phyloP scores from a whole-genome alignment of 371 early-diverging fungal species.

The Rhizopus sp. region DNA sequence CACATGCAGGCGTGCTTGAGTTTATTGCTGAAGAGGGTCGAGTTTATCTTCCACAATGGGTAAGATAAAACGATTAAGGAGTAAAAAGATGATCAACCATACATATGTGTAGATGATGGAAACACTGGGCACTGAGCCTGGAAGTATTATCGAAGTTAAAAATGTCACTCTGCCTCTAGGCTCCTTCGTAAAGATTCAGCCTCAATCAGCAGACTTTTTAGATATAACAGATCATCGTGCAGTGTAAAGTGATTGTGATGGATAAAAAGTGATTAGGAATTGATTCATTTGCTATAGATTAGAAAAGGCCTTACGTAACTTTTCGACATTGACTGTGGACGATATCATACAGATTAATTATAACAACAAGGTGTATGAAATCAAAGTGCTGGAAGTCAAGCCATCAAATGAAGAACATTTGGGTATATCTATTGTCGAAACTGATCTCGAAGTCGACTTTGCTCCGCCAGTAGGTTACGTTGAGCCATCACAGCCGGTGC shows the following conservation, averaged over 20 bases:
- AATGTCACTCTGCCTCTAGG: conserved; percentile 87
- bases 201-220: conserved; percentile 97
- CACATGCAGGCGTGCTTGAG: conserved; percentile 98
- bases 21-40: conserved; percentile 98
- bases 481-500: conserved; percentile 69
- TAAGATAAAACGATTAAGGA: conserved; percentile 17
- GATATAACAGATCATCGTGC: conserved; percentile 98
- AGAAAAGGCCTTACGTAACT: conserved; percentile 97
- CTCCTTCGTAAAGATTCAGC: conserved; percentile 95
- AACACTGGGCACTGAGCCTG: conserved; percentile 76
- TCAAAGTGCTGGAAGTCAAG: conserved; percentile 91
- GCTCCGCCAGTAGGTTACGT: conserved; percentile 98
- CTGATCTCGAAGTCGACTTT: conserved; percentile 99
- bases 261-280: not conserved
- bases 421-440: conserved; percentile 97
- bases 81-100: not conserved
- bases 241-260: conserved; percentile 64
- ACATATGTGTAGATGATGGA: conserved; percentile 84
- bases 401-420: conserved; percentile 66
- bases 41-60: conserved; percentile 97
- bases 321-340: conserved; percentile 91
- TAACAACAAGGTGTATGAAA: conserved; percentile 86
- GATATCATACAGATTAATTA: conserved; percentile 95
- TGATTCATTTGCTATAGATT: conserved; percentile 45
- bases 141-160: conserved; percentile 78